A percentile compares a stretch with the other conserved stretches of the same genome.
phyloP scores from a whole-genome alignment of 345 rosid genomes.

The Odontarrhena argentea region DNA sequence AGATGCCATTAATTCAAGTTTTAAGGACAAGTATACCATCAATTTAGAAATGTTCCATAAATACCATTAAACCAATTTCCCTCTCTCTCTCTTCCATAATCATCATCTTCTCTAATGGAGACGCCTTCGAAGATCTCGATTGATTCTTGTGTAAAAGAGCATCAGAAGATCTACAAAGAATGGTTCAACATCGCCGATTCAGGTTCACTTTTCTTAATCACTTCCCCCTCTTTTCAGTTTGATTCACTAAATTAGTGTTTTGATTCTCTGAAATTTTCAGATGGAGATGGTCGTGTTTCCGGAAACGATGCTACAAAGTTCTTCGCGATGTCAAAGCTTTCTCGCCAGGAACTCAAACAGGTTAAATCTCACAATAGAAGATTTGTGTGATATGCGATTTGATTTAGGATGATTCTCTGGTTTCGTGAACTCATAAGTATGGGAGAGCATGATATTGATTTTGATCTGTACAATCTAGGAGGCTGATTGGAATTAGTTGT shows the following conservation, averaged over 20 bases:
- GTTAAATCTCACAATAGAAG: slow-evolving; percentile 33
- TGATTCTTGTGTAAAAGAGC: slow-evolving; percentile 62
- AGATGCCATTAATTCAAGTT: no score
- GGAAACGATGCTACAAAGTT: slow-evolving; percentile 82
- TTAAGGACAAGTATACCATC: no score
- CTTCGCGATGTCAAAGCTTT: slow-evolving; percentile 78
- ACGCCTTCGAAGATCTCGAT: slow-evolving; percentile 39
- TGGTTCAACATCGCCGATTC: slow-evolving; percentile 85
- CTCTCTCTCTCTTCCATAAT: slow-evolving; percentile 8
- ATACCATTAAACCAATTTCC: slow-evolving; percentile 33
- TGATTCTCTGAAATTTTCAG: slow-evolving; percentile 31
- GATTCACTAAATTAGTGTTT: not conserved
- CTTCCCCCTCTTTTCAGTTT: not conserved
- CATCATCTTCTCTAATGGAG: slow-evolving; percentile 49
- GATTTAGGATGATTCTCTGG: not conserved
- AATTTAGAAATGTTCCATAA: no score
- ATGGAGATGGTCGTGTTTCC: slow-evolving; percentile 82
- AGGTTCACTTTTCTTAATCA: slow-evolving; percentile 44
- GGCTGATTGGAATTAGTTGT: slow-evolving; percentile 8
- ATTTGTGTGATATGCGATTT: not conserved
- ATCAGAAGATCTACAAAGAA: slow-evolving; percentile 69
- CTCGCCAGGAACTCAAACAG: slow-evolving; percentile 94
- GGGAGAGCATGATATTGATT: not conserved
- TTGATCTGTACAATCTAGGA: not conserved
- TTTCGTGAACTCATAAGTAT: not conserved